Evolutionary conservation across 768 basidiomycete genomes (phyloP).

Genomic region (Gymnopilus junonius): DNA sequence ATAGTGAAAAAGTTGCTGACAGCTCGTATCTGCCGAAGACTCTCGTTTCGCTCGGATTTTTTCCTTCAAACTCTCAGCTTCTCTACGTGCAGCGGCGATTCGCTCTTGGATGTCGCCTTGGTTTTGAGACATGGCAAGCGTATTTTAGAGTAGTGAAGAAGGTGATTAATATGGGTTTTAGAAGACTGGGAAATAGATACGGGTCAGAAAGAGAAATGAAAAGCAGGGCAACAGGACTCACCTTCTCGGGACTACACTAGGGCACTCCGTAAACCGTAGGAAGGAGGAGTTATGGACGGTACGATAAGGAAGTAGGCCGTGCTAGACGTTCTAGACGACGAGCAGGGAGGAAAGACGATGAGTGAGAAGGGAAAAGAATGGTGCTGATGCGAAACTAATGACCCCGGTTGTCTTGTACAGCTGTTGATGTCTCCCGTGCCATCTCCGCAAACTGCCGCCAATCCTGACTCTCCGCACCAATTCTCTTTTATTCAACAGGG

Average conservation of each 20-base stretch:
- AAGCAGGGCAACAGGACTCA: slow-evolving; percentile 19
- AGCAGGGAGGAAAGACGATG: slow-evolving; percentile 23
- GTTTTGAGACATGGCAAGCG: slow-evolving; percentile 67
- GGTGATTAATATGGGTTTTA: neutral
- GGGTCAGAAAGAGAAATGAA: slow-evolving; percentile 20
- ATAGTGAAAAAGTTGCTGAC: slow-evolving; percentile 57
- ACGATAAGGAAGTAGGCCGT: slow-evolving; percentile 3
- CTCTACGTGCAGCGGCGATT: slow-evolving; percentile 95
- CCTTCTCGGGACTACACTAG: slow-evolving; percentile 19
- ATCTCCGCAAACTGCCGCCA: slow-evolving; percentile 29
- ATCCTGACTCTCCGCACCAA: slow-evolving; percentile 12
- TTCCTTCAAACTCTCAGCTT: slow-evolving; percentile 97
- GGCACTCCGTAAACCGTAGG: slow-evolving; percentile 24
- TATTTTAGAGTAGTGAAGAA: neutral
- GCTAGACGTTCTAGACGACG: slow-evolving; percentile 14
- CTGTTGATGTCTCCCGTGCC: slow-evolving; percentile 25
- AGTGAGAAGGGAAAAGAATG: slow-evolving; percentile 26
- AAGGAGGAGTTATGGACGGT: slow-evolving; percentile 20
- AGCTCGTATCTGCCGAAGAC: slow-evolving; percentile 95
- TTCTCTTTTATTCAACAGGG: neutral
- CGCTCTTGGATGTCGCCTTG: slow-evolving; percentile 88
- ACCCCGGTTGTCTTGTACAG: slow-evolving; percentile 29
- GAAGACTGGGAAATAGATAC: slow-evolving; percentile 9
- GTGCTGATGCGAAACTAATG: slow-evolving; percentile 22
- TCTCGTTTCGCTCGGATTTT: slow-evolving; percentile 97